phyloP scores from a whole-genome alignment of 1,284 basidiomycete genomes.

The Porodaedalea pini region DNA sequence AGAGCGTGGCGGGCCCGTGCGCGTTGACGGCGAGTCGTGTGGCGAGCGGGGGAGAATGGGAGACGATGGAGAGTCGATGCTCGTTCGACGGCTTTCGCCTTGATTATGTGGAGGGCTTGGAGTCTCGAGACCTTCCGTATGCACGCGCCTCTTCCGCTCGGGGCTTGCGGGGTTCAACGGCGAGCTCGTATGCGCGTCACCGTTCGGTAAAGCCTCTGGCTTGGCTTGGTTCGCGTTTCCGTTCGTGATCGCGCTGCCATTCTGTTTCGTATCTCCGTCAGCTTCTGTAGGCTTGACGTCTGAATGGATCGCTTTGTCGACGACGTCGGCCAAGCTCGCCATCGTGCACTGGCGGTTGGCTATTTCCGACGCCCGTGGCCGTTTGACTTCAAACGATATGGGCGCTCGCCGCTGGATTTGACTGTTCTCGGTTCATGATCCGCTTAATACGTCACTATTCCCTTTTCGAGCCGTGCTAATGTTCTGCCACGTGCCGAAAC shows the following conservation, averaged over 20 bases:
- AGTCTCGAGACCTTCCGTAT: not conserved
- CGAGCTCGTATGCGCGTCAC: not conserved
- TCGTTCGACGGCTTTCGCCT: not conserved
- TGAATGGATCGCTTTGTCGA: constrained; percentile 2
- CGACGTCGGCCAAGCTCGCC: constrained; percentile 7
- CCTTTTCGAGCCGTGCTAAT: not conserved
- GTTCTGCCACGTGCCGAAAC: not conserved
- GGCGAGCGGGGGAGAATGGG: constrained; percentile 12
- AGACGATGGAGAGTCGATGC: not conserved
- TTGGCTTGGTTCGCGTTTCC: not conserved
- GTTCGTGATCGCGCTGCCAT: not conserved
- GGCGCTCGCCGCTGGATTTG: not conserved
- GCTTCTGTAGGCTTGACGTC: not conserved
- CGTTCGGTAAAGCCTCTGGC: not conserved
- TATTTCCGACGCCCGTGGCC: not conserved
- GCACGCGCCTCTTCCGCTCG: not conserved
- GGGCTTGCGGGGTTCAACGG: not conserved
- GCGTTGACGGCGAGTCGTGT: constrained; percentile 54
- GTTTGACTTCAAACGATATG: not conserved
- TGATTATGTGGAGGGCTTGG: not conserved
- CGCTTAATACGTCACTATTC: not conserved
- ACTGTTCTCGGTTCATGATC: not conserved
- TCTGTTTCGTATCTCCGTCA: not conserved
- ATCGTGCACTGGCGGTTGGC: not conserved
- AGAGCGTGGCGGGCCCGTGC: constrained; percentile 72